Base-by-base conservation (phyloP, 371 early-diverging fungal genomes). In the Edhazardia aedis region DNA sequence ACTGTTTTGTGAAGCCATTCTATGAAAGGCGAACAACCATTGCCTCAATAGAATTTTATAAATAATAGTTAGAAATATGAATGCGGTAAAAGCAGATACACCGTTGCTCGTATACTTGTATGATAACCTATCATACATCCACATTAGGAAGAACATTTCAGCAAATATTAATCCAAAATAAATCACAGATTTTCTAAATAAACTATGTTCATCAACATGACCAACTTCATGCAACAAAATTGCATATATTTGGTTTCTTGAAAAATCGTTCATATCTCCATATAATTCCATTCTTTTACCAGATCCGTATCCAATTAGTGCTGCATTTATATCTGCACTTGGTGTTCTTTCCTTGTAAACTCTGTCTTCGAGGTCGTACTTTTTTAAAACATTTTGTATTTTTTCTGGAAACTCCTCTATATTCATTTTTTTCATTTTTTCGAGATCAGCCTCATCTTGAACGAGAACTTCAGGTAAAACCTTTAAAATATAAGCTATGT, bases 171-270 rank as follows among this genome's bases (percentile, higher is more conserved):
- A 23, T 0, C 45, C 0, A 28, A 66, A 51, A 24, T 67, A 60
- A 4, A 61, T 58, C 7, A 55, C 36, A 9, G 64, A 44, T 50
- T 74, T 74, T 50, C 65, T 67, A 27, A 62, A 29, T n/a, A 70
- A 47, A 40, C 65, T 67, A 43, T 57, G 36, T 28, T 70, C 62
- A 21, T 61, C 44, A 24, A 71, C 64, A 62, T 74, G 74, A 0
- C 71, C 74, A 38, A 70, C 59, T 36, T 74, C 74, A 40, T 74
- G 74, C 7, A 70, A 47, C 7, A 74, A 30, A 42, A 74, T 53
- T 0, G 74, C 57, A 28, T 67, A 51, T 36, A 67, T 44, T 44
- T 68, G 58, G 6, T 56, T 44, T 28, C 47, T 26, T 11, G 43
- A 44, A 27, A 66, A 54, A 9, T 59, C 46, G 12, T 60, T 37